A percentile compares a stretch with the other conserved stretches of the same genome.
These are phyloP conservation scores for Colletotrichum coccodes DNA, from an alignment of 2,329 filamentous ascomycete genomes.

Conservation along the genomic window DNA sequence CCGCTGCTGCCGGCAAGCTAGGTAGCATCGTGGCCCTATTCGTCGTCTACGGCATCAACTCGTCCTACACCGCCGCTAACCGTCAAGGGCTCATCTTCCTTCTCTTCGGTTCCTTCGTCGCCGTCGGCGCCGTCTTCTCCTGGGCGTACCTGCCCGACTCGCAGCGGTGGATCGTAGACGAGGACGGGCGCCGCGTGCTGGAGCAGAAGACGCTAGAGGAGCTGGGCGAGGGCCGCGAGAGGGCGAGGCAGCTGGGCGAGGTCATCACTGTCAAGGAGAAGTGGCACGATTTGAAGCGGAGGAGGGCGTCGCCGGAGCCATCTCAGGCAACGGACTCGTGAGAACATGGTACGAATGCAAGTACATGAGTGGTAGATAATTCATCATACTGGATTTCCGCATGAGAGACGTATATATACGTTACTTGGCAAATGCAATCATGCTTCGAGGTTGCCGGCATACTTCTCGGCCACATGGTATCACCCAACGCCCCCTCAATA, in stretches of 20 bases:
- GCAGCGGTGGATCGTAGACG: constrained; percentile 51
- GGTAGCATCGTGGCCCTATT: constrained; percentile 64
- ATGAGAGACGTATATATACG: not conserved
- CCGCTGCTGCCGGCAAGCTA: constrained; percentile 68
- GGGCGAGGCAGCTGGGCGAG: constrained; percentile 56
- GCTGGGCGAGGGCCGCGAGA: constrained; percentile 58
- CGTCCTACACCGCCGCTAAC: constrained; percentile 50
- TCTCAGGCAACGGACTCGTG: constrained; percentile 11
- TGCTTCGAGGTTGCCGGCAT: not conserved
- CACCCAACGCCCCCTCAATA: no score
- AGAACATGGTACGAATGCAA: not conserved
- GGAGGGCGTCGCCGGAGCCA: constrained; percentile 35
- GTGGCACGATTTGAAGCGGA: constrained; percentile 49
- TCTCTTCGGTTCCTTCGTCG: constrained; percentile 60
- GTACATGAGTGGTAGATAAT: not conserved
- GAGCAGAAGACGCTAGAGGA: constrained; percentile 62
- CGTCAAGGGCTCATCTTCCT: constrained; percentile 61
- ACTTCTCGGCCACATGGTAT: not conserved
- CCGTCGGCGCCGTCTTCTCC: constrained; percentile 58
- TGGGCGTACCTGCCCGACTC: constrained; percentile 63
- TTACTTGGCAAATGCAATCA: not conserved
- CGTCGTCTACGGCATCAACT: constrained; percentile 61
- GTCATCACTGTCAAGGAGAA: constrained; percentile 56
- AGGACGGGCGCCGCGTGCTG: constrained; percentile 45
- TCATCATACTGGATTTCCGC: not conserved